Base-by-base conservation (phyloP, 176 grass and related monocot species). In the Paspalum vaginatum region DNA sequence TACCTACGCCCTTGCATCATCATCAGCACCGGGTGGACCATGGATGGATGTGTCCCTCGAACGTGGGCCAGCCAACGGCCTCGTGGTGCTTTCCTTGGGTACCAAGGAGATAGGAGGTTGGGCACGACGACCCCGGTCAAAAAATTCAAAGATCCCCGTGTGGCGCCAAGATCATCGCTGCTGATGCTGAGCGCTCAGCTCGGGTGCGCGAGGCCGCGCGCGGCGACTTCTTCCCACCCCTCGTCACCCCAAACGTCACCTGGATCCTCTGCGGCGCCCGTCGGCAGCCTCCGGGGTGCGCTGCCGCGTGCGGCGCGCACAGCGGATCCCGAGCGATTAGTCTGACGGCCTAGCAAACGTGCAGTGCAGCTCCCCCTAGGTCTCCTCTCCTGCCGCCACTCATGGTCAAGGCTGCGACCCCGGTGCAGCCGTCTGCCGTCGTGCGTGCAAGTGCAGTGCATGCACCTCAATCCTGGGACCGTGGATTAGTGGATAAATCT, bases 211-310 rank as follows among this genome's bases (percentile, higher is more conserved):
- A n/a, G n/a, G n/a, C n/a, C n/a, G n/a, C n/a, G n/a, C n/a, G 39
- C 81, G 43, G 16, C 24, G 56, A 65, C 82, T 77, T 78, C 37
- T 17, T 3, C 32, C 32, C 32, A 1, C 13, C 2, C 16, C 62
- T 25, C 86, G 92, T 94, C 89, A 94, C 83, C 56, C 80, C 65
- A 67, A 75, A 89, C 92, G 92, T 94, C 92, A 94, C 39, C n/a
- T 5, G 38, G 79, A 80, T 83, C 72, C 76, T 87, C 79, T 86
- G 64, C 78, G 85, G 27, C 47, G 0, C 38, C 18, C 5, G 16
- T 0, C 2, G 0, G 0, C 6, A 15, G 0, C 2, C 0, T 49
- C 16, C 1, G 6, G 39, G 1, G 0, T 5, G 24, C 0, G 0
- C 2, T 6, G 51, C 9, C 0, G 17, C 7, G 2, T 0, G 43